Evolutionary conservation across 2,329 filamentous ascomycete species (phyloP), one percentile per base, ranked within the genome.

Genomic region (Aureobasidium sp.): DNA sequence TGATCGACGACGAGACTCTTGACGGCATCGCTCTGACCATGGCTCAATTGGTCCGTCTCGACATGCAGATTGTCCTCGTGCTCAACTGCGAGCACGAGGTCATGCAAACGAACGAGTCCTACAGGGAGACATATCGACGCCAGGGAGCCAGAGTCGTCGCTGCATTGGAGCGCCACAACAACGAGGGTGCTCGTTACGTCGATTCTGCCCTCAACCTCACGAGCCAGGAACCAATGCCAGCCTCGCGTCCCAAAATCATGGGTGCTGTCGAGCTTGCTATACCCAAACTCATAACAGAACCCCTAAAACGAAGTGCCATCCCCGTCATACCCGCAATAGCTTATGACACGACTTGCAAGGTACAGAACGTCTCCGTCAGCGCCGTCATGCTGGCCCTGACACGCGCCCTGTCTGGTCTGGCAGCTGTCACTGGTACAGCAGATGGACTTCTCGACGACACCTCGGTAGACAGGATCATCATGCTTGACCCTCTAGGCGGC

Each of bases 401-500:
- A 0, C 83, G 83, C 63, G 88, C 90, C 69, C 84, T 95, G 61
- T 84, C 85, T 6, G 89, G 88, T 0, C 73, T 91, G 38, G 77
- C 81, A 7, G 65, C 69, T 10, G 35, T 43, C 8, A 15, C 54
- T 11, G 15, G 35, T 17, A 2, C 31, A 9, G 11, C 17, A 43
- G 19, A 62, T 33, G 19, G 60, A 21, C 13, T 37, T 8, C 33
- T 58, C 5, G 43, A 47, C 19, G 50, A 84, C 62, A 81, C 86
- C 0, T 81, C 82, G 0, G 75, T 99, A 6, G 93, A 97, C 69
- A 83, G 93, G 37, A 79, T 99, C 43, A 95, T 99, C 63, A 78
- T 99, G 29, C 79, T 99, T 7, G 94, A 99, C 71, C 86, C 89
- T 0, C 75, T 91, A 0, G 94, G 94, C 3, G 93, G 91, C 0